Evolutionary conservation across 805 yeast genomes (phyloP), one percentile per base, ranked within the genome.

Genomic region (Cyberlindnera meyerae): DNA sequence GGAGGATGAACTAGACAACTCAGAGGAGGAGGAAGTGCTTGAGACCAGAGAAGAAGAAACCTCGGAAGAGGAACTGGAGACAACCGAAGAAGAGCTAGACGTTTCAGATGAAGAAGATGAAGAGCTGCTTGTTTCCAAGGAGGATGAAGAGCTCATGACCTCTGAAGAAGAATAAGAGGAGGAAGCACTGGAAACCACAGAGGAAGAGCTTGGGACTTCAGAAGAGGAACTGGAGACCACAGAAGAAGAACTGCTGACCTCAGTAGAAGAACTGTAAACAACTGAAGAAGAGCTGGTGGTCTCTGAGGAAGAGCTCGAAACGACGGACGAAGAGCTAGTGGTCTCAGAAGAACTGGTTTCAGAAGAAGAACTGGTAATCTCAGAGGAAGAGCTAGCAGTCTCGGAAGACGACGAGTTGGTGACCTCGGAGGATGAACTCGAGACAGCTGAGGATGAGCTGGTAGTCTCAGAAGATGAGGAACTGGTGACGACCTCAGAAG

Each of bases 101-200:
- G 11, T 8, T 12, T 7, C 17, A 14, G 29, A 27, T 13, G 29
- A 13, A 7, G 29, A 27, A 7, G 29, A 27, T 11, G 14, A 24
- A 24, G 27, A 8, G n/a, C n/a, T 12, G 13, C 24, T 11, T 12
- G 35, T 5, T 29, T 5, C 3, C 6, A 20, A 17, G 12, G 24
- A 25, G 18, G 36, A 13, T 6, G 27, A 26, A 11, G 44, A 29
- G 6, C 25, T 27, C 5, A 8, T 7, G 31, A 28, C 31, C 6
- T 18, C 26, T 11, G 18, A 8, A 17, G 32, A 21, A 27, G 29
- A 5, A 27, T 6, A 27, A 8, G n/a, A n/a, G n/a, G n/a, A n/a
- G n/a, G n/a, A n/a, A n/a, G n/a, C n/a, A n/a, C n/a, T n/a, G n/a
- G n/a, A n/a, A n/a, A n/a, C n/a, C n/a, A n/a, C n/a, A n/a, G n/a